phyloP scores from a whole-genome alignment of 306 rosid genomes.

The Leucaena leucocephala region DNA sequence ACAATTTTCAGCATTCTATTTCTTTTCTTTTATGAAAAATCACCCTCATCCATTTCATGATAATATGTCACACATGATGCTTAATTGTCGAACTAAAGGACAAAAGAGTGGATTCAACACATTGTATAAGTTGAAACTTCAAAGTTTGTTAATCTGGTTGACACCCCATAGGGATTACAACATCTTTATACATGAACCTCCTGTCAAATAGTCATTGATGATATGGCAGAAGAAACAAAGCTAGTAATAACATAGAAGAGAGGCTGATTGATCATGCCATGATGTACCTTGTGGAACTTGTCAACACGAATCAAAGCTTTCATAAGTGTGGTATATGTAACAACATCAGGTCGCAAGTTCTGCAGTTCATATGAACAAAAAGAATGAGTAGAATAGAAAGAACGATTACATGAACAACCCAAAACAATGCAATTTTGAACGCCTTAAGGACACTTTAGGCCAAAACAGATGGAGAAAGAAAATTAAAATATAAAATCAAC shows the following conservation, averaged over 20 bases:
- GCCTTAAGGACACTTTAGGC: neutral
- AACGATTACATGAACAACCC: slow-evolving; percentile 2
- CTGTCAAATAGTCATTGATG: neutral
- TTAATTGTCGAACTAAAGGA: neutral
- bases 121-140: neutral
- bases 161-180: slow-evolving; percentile 11
- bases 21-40: slow-evolving; percentile 26
- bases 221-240: slow-evolving; percentile 1
- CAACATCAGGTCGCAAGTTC: slow-evolving; percentile 72
- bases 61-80: slow-evolving; percentile 4
- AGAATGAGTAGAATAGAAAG: neutral
- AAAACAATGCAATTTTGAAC: neutral
- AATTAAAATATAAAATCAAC: slow-evolving; percentile 6
- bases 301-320: slow-evolving; percentile 73
- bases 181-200: neutral
- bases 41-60: slow-evolving; percentile 14
- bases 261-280: neutral
- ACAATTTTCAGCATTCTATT: neutral
- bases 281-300: slow-evolving; percentile 55
- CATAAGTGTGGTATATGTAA: slow-evolving; percentile 74
- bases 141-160: neutral
- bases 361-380: slow-evolving; percentile 43
- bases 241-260: neutral
- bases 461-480: neutral
- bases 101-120: slow-evolving; percentile 9